These are phyloP conservation scores for Cydonia oblonga DNA, from an alignment of 331 rosid species.

Conservation along the genomic window DNA sequence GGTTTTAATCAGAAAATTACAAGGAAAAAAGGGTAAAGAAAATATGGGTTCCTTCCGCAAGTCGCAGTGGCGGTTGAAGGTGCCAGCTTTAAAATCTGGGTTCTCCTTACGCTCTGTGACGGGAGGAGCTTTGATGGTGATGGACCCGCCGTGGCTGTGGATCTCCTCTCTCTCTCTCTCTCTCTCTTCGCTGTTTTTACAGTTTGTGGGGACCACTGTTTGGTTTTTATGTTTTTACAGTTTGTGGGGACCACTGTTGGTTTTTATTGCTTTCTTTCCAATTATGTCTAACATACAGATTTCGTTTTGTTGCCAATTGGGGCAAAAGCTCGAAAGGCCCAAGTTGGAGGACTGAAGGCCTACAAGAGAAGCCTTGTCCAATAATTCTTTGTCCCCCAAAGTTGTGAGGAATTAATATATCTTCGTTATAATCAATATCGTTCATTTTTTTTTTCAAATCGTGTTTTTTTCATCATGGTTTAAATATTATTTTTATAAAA, in stretches of 20 bases:
- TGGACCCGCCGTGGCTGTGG: slow-evolving; percentile 6
- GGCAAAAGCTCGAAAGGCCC: neutral
- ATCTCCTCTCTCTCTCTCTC: neutral
- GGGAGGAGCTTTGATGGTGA: neutral
- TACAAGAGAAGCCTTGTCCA: too few relatives aligned
- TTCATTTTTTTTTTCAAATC: too few relatives aligned
- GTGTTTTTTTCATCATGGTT: too few relatives aligned
- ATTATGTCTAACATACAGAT: neutral
- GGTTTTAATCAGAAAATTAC: neutral
- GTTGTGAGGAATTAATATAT: too few relatives aligned
- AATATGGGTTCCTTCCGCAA: neutral
- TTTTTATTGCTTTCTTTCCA: neutral
- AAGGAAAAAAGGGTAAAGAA: neutral
- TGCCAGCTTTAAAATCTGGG: neutral
- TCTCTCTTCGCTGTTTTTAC: neutral
- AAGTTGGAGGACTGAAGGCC: neutral
- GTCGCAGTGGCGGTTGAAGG: neutral
- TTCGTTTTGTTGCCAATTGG: neutral
- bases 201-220: neutral
- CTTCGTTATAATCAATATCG: too few relatives aligned
- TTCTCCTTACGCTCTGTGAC: neutral
- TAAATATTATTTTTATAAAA: too few relatives aligned
- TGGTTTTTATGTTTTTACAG: neutral
- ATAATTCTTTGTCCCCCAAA: too few relatives aligned
- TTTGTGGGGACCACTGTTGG: neutral